These are phyloP conservation scores for Phytophthora melonis DNA, from an alignment of 352 stramenopile species.

Conservation along the genomic window DNA sequence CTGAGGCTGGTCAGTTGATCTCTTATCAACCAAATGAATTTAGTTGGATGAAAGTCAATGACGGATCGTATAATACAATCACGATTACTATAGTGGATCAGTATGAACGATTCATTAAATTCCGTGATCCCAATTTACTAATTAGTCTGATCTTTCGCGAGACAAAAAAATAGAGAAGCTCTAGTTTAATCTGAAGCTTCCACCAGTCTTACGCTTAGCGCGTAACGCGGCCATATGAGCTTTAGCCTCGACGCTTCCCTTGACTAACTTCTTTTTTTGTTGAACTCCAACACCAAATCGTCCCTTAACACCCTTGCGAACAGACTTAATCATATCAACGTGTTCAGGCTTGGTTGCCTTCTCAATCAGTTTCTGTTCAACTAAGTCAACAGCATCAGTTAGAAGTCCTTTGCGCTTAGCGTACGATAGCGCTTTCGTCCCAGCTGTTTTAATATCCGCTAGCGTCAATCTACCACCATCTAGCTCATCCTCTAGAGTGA, in stretches of 20 bases:
- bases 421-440: background rate
- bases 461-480: background rate
- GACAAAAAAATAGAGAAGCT: background rate
- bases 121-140: background rate
- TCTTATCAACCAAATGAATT: slow-evolving; percentile 1
- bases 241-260: slow-evolving; percentile 9
- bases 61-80: background rate
- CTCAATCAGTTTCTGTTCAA: background rate
- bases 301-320: background rate
- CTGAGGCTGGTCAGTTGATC: slow-evolving; percentile 3
- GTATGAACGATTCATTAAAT: slow-evolving; percentile 7
- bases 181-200: slow-evolving; percentile 1
- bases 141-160: slow-evolving; percentile 13
- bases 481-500: background rate
- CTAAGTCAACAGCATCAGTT: slow-evolving; percentile 1
- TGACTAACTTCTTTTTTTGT: background rate
- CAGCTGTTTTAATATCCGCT: background rate
- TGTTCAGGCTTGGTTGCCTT: too few species aligned
- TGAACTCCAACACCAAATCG: slow-evolving; percentile 14
- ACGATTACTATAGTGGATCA: slow-evolving; percentile 18
- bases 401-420: slow-evolving; percentile 13
- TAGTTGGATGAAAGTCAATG: slow-evolving; percentile 9
- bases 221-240: slow-evolving; percentile 3
- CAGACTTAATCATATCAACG: background rate
- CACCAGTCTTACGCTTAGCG: too few species aligned